Percentiles rank a stretch among this genome's conserved stretches.
phyloP scores from a whole-genome alignment of 192 early-diverging fungal genomes.

The Backusella liffmaniae region DNA sequence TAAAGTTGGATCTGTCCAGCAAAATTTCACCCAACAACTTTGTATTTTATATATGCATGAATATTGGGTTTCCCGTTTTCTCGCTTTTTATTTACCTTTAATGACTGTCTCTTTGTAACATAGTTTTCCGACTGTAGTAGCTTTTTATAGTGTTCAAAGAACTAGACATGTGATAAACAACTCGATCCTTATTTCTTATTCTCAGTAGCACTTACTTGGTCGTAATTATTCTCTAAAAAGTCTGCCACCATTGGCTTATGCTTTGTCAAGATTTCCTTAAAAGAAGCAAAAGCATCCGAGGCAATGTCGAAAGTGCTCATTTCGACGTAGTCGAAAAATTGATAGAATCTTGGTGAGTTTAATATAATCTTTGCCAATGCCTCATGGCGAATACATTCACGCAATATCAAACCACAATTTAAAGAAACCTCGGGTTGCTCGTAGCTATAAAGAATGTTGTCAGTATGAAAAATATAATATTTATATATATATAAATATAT shows the following conservation, averaged over 20 bases:
- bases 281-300: conserved; percentile 97
- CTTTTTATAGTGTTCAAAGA: conserved; percentile 85
- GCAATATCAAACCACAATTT: conserved; percentile 96
- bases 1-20: conserved; percentile 93
- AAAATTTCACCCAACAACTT: conserved; percentile 96
- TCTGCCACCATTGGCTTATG: conserved; percentile 91
- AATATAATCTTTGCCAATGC: conserved; percentile 82
- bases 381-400: conserved; percentile 97
- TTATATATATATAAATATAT: not conserved
- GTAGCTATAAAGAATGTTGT: conserved; percentile 57
- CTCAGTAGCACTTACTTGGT: conserved; percentile 47
- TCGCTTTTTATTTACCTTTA: conserved; percentile 75
- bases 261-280: conserved; percentile 94
- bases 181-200: too few species aligned
- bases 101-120: conserved; percentile 95
- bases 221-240: conserved; percentile 89
- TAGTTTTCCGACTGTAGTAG: conserved; percentile 91
- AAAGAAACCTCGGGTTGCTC: conserved; percentile 95
- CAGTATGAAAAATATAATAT: not conserved
- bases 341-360: conserved; percentile 85
- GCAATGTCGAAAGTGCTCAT: conserved; percentile 97
- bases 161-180: conserved; percentile 36
- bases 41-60: not conserved
- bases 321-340: conserved; percentile 96
- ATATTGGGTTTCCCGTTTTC: not conserved